phyloP scores from a whole-genome alignment of 306 rosid species.

The Cajanus cajan region DNA sequence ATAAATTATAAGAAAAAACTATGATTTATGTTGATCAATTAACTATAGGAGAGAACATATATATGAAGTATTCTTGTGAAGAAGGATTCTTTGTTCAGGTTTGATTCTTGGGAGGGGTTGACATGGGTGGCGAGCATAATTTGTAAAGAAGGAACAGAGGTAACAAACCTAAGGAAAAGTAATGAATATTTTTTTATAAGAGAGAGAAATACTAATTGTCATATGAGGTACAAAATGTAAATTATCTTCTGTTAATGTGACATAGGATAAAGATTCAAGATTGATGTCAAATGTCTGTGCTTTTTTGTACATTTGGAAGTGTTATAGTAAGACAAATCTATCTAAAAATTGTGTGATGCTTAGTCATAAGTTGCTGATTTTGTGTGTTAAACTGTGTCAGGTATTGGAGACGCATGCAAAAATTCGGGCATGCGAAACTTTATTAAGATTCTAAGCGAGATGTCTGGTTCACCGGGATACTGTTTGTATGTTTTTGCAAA shows the following conservation, averaged over 20 bases:
- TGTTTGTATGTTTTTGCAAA: slow-evolving; percentile 56
- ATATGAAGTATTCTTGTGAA: neutral
- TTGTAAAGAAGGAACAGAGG: neutral
- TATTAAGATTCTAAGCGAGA: slow-evolving; percentile 44
- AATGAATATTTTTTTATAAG: neutral
- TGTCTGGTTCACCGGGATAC: slow-evolving; percentile 71
- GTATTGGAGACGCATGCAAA: slow-evolving; percentile 60
- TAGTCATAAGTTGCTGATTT: neutral
- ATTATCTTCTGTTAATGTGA: neutral
- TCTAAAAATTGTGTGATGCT: neutral
- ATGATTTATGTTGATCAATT: neutral
- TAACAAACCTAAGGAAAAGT: neutral
- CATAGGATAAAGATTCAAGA: neutral
- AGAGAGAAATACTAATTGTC: neutral
- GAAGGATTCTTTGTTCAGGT: neutral
- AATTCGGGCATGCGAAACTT: slow-evolving; percentile 39
- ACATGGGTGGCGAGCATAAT: neutral
- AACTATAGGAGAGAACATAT: neutral
- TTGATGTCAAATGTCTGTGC: neutral
- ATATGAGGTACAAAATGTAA: neutral
- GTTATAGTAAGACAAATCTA: slow-evolving; percentile 5
- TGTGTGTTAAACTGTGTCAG: slow-evolving; percentile 38
- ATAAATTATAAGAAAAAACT: neutral
- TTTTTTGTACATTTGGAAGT: neutral
- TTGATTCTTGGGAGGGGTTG: neutral